These are phyloP conservation scores for Aspergillus incahuasiensis DNA, from an alignment of 495 filamentous ascomycete species.

Conservation along the genomic window DNA sequence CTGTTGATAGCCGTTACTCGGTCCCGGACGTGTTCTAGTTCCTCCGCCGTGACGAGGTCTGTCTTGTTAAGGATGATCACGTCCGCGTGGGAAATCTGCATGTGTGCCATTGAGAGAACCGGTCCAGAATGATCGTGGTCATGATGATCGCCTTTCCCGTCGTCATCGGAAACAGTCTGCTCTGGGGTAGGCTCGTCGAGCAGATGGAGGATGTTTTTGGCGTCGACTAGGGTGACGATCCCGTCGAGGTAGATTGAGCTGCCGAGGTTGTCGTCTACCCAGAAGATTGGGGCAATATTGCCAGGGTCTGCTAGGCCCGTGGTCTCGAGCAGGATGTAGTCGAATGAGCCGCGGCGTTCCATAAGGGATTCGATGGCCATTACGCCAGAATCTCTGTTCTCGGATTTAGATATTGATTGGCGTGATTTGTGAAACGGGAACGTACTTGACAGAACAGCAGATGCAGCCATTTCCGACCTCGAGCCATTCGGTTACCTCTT, in stretches of 20 bases:
- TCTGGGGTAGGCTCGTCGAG: conserved; percentile 70
- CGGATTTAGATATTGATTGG: conserved; percentile 3
- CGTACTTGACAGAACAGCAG: conserved; percentile 96
- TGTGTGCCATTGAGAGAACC: conserved; percentile 80
- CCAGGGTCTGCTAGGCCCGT: conserved; percentile 94
- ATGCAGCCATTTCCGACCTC: conserved; percentile 96
- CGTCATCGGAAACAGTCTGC: conserved; percentile 34
- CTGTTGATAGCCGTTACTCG: conserved; percentile 82
- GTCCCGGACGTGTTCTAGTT: conserved; percentile 59
- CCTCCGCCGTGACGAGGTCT: conserved; percentile 71
- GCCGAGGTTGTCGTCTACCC: conserved; percentile 91
- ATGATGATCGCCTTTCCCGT: conserved; percentile 39
- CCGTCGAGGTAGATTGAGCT: conserved; percentile 95
- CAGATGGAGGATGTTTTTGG: conserved; percentile 78
- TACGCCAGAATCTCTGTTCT: conserved; percentile 75
- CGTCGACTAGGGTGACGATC: conserved; percentile 93
- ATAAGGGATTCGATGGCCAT: conserved; percentile 94
- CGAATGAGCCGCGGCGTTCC: conserved; percentile 87
- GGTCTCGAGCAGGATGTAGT: conserved; percentile 97
- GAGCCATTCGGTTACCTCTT: conserved; percentile 90
- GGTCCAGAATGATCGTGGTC: conserved; percentile 48
- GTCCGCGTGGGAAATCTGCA: conserved; percentile 97
- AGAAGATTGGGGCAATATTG: conserved; percentile 93
- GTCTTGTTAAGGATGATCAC: conserved; percentile 90
- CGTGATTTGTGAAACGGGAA: not conserved